phyloP scores from a whole-genome alignment of 2,329 filamentous ascomycete genomes.

The Pseudogymnoascus sp. region DNA sequence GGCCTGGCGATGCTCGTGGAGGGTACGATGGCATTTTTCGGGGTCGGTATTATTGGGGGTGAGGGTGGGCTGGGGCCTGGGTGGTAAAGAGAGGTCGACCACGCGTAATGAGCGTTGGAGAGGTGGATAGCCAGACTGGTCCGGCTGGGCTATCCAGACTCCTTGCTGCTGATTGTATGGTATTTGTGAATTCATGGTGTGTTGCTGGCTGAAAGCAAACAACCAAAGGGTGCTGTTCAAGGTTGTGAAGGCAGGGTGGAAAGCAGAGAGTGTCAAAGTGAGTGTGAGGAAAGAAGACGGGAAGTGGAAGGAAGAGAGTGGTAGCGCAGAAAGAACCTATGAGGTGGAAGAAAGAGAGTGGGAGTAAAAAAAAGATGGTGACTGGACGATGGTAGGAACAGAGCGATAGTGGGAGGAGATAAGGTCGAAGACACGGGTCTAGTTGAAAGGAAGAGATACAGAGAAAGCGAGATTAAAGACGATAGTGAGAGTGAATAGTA shows the following conservation, averaged over 20 bases:
- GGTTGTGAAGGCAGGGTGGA: not conserved
- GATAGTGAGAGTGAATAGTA: not conserved
- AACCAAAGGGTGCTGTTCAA: not conserved
- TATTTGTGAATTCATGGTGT: not conserved
- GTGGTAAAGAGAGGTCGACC: not conserved
- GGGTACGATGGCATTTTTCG: not conserved
- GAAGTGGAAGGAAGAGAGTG: not conserved
- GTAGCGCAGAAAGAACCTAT: not conserved
- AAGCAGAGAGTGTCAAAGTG: not conserved
- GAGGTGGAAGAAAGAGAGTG: not conserved
- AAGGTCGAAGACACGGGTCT: slow-evolving; percentile 11
- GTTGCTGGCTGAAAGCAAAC: not conserved
- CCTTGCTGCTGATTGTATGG: not conserved
- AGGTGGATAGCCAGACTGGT: not conserved
- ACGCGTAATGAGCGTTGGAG: not conserved
- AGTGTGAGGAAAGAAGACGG: not conserved
- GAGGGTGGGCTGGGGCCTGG: not conserved
- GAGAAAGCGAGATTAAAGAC: not conserved
- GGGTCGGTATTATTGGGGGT: not conserved
- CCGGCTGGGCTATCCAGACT: not conserved
- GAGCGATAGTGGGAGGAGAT: slow-evolving; percentile 11
- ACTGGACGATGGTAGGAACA: not conserved
- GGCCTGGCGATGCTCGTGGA: not conserved
- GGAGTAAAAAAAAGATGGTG: not conserved
- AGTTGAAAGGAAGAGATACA: slow-evolving; percentile 17